Evolutionary conservation across 352 stramenopile species (phyloP).

Genomic region (Pythium guiyangense): DNA sequence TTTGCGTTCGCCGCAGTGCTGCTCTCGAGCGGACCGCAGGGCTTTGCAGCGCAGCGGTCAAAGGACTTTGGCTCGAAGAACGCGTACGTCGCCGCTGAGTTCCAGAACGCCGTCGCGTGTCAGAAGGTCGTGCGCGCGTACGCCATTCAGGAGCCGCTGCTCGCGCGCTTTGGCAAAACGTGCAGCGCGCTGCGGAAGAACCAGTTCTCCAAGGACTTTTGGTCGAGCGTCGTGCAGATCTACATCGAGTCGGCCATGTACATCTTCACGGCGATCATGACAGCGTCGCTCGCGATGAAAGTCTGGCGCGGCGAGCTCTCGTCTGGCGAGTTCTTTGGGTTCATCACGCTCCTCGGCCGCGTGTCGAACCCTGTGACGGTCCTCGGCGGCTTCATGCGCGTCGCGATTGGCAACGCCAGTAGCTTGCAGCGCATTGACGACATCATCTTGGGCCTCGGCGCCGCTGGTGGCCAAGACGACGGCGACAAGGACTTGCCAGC

Average conservation of each 20-base stretch:
- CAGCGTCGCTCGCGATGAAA: conserved; percentile 78
- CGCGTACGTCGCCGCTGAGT: conserved; percentile 83
- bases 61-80: conserved; percentile 87
- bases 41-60: conserved; percentile 76
- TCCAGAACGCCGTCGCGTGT: conserved; percentile 82
- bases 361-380: conserved; percentile 82
- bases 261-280: conserved; percentile 88
- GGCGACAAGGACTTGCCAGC: conserved; percentile 63
- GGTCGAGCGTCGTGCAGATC: conserved; percentile 87
- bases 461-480: conserved; percentile 26
- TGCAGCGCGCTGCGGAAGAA: conserved; percentile 62
- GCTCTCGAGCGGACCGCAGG: conserved; percentile 77
- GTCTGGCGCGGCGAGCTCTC: conserved; percentile 70
- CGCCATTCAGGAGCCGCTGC: conserved; percentile 74
- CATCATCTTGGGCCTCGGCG: conserved; percentile 66
- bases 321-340: conserved; percentile 81
- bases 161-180: conserved; percentile 67
- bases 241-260: conserved; percentile 90
- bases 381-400: conserved; percentile 86
- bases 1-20: conserved; percentile 81
- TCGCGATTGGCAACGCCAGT: conserved; percentile 83
- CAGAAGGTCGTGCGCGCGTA: conserved; percentile 88
- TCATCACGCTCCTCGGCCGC: conserved; percentile 72
- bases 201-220: conserved; percentile 88
- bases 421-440: conserved; percentile 86